Evolutionary conservation across 1,284 basidiomycete species (phyloP), one percentile per base, ranked within the genome.

Genomic region (Moniliella sp.): DNA sequence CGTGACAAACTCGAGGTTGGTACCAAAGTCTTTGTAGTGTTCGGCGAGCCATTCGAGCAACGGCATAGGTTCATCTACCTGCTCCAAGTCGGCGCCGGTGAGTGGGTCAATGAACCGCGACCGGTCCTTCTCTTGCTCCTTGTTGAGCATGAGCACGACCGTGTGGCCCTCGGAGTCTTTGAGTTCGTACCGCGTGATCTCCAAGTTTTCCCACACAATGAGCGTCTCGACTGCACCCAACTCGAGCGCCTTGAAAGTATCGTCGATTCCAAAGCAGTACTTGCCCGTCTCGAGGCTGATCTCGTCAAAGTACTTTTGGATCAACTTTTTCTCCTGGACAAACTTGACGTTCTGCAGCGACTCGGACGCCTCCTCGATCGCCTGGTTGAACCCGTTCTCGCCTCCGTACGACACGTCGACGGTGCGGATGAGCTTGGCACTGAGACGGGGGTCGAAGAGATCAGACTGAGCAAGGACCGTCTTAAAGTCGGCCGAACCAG

Each of bases 361-460:
- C 63, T 97, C 88, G 2, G 82, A 78, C 0, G 88, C 79, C 30
- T 97, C 72, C 62, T 97, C 88, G 48, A 99, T 97, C 7, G 88
- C 88, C 78, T 91, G 61, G 62, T 97, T 94, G 68, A 97, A 97
- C 12, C 91, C 88, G 61, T 97, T 94, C 66, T 97, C 88, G 33
- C 91, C 88, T 33, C 91, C 91, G 57, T 99, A 99, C 50, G 79
- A 84, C 48, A 99, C 86, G 67, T 99, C 88, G 39, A 97, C 54
- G 13, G 50, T 54, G 31, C 43, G 45, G 43, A 59, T 84, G 27
- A 94, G 74, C 65, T 94, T 94, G 69, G 52, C 41, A 27, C 35
- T 36, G 50, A 99, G 68, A 35, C 88, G 72, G 31, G 63, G 74
- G 65, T 99, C 88, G 47, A 99, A 88, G 74, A 99, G 75, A 61